A percentile compares a stretch with the other conserved stretches of the same genome.
Conservation (phyloP, 1,284 basidiomycete species). For the Stereum hirsutum region DNA sequence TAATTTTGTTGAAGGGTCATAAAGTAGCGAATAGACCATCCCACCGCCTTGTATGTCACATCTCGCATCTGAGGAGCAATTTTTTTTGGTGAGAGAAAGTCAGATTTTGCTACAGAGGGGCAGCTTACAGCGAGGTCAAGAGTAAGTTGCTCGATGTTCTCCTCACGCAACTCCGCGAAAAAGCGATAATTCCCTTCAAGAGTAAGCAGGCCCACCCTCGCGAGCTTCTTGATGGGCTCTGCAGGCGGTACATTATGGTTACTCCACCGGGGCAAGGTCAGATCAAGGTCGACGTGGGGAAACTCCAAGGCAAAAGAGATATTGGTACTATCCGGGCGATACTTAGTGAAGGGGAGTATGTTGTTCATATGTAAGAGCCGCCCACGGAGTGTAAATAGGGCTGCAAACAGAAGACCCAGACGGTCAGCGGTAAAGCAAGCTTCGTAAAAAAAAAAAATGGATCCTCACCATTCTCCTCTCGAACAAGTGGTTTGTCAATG, state of each 20-base stretch:
- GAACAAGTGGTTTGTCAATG: constrained; percentile 75
- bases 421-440: background rate
- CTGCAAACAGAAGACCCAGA: constrained; percentile 26
- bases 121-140: constrained; percentile 57
- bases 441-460: constrained; percentile 3
- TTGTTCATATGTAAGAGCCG: constrained; percentile 40
- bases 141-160: constrained; percentile 72
- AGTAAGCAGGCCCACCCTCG: constrained; percentile 46
- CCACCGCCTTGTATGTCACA: constrained; percentile 63
- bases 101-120: background rate
- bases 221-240: constrained; percentile 43
- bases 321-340: constrained; percentile 60
- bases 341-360: constrained; percentile 63
- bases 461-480: constrained; percentile 71
- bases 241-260: constrained; percentile 69
- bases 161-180: constrained; percentile 54
- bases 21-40: constrained; percentile 82
- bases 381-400: constrained; percentile 64
- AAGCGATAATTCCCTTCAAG: constrained; percentile 72
- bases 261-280: constrained; percentile 83
- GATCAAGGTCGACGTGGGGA: constrained; percentile 44
- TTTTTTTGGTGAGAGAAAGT: no score
- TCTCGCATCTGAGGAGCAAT: constrained; percentile 31
- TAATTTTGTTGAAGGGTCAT: constrained; percentile 90
- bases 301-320: constrained; percentile 62